Percentiles rank a stretch among this genome's conserved stretches.
phyloP scores from a whole-genome alignment of 2,329 filamentous ascomycete species.

The Bisporella sp. region DNA sequence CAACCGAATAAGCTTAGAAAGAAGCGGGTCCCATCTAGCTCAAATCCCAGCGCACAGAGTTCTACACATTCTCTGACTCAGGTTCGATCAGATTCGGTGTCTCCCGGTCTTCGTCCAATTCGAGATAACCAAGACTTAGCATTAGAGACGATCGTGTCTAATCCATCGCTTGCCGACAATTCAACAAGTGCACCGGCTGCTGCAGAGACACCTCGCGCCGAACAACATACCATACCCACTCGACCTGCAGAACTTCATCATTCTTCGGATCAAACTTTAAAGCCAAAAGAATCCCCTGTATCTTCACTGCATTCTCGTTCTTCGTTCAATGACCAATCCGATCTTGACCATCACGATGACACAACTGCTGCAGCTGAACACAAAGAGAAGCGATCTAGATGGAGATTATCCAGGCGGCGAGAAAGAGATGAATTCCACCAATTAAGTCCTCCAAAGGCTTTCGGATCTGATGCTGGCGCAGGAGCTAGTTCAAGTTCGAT shows the following conservation, averaged over 20 bases:
- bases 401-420: conserved; percentile 62
- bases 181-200: conserved; percentile 15
- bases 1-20: conserved; percentile 90
- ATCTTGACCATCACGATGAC: conserved; percentile 68
- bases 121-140: conserved; percentile 23
- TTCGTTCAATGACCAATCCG: conserved; percentile 73
- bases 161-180: conserved; percentile 1
- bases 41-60: conserved; percentile 84
- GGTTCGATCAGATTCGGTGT: conserved; percentile 22
- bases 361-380: conserved; percentile 43
- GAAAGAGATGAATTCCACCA: conserved; percentile 48
- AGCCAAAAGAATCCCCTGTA: conserved; percentile 65
- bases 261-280: conserved; percentile 37
- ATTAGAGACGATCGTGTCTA: conserved; percentile 21
- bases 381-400: conserved; percentile 64
- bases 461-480: conserved; percentile 58
- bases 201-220: conserved; percentile 19
- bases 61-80: conserved; percentile 70
- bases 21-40: conserved; percentile 65
- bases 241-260: conserved; percentile 17
- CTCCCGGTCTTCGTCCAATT: conserved; percentile 25
- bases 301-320: conserved; percentile 62
- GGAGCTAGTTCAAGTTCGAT: conserved; percentile 63
- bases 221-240: conserved; percentile 13
- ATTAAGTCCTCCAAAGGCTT: conserved; percentile 36